A percentile compares a stretch with the other conserved stretches of the same genome.
Conservation (phyloP, 177 flowering plant genomes). For the Vitis hybrid region DNA sequence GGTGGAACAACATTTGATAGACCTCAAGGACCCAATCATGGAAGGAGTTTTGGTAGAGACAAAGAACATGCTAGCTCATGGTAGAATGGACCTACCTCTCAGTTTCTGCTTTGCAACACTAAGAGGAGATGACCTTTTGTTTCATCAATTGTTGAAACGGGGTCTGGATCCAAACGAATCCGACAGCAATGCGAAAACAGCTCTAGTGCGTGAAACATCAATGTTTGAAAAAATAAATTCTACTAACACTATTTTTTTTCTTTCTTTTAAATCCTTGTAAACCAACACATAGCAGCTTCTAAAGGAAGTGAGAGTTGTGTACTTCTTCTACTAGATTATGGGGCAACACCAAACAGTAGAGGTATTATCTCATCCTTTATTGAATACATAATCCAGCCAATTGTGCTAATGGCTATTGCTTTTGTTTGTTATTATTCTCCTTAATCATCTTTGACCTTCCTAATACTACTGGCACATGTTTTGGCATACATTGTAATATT, state of each 20-base stretch:
- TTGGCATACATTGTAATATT: too few species aligned
- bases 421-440: too few species aligned
- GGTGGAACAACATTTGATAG: conserved; percentile 69
- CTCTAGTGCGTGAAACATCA: conserved; percentile 50
- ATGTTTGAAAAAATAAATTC: background rate
- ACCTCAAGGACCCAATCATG: conserved; percentile 62
- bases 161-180: conserved; percentile 90
- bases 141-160: conserved; percentile 67
- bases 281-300: conserved; percentile 76
- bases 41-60: conserved; percentile 69
- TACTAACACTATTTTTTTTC: background rate
- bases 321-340: conserved; percentile 63
- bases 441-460: too few species aligned
- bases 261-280: conserved; percentile 9
- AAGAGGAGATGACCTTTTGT: conserved; percentile 68
- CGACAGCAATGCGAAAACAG: conserved; percentile 72
- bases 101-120: conserved; percentile 77
- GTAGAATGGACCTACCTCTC: conserved; percentile 85
- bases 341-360: conserved; percentile 67
- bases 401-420: too few species aligned
- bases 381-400: too few species aligned
- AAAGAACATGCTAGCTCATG: conserved; percentile 82
- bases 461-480: too few species aligned
- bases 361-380: conserved; percentile 37
- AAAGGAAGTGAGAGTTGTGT: conserved; percentile 73